Evolutionary conservation across 202 grass and related monocot genomes (phyloP), one percentile per base, ranked within the genome.

Genomic region (Tripidium arundinaceum): DNA sequence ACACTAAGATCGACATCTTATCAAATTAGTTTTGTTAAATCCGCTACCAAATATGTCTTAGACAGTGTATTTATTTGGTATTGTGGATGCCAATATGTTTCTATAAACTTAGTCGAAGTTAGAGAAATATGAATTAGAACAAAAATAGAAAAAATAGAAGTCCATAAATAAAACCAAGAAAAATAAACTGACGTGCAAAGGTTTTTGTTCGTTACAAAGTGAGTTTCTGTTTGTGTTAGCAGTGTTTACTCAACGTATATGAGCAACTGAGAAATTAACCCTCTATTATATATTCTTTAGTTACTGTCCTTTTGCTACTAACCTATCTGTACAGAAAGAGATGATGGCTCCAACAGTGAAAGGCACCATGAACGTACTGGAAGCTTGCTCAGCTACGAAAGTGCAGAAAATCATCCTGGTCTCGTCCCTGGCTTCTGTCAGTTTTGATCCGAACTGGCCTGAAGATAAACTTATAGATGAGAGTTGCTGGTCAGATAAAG

Each of bases 401-500:
- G 80, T 91, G 13, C 27, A 76, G 62, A 87, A 87, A 77, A 33
- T 87, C 22, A 8, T 94, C 18, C 33, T 82, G 31, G 77, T 85
- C 1, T 94, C 88, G 1, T 94, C 88, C 10, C 3, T 18, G 0
- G 68, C 80, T 16, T 47, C 81, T 39, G 15, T 72, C 29, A 24
- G 46, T 14, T 83, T 82, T 49, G 83, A 57, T 15, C 83, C 76
- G 6, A 76, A 52, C 49, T 93, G 85, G 83, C 83, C 85, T 11
- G 25, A 62, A 52, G 83, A 73, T 58, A 83, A 54, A 49, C 31
- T 77, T 66, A 86, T 65, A 64, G 88, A 90, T 36, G 88, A 93
- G 72, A 88, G 36, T 4, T 88, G 85, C 70, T 93, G 91, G 88
- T 81, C 91, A 57, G 85, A 93, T 71, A 87, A 86, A 50, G 40